Evolutionary conservation across 768 basidiomycete genomes (phyloP).

Genomic region (Butyriboletus loyo): DNA sequence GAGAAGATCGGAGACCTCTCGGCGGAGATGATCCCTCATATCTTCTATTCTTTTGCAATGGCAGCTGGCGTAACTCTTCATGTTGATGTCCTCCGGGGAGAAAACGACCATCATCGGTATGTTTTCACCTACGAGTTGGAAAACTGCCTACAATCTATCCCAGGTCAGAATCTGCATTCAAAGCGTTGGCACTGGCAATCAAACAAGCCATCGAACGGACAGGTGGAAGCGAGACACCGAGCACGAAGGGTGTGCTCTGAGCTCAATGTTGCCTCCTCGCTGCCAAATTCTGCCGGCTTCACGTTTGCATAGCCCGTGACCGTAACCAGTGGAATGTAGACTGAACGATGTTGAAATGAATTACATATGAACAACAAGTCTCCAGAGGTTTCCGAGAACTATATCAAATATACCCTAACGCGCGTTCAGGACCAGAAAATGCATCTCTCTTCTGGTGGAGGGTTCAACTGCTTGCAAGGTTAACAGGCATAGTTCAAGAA

Average conservation of each 20-base stretch:
- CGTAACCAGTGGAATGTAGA: neutral
- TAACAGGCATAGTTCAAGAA: neutral
- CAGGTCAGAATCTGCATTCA: constrained; percentile 97
- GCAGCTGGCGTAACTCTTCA: constrained; percentile 93
- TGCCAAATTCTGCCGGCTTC: neutral
- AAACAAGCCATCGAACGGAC: constrained; percentile 91
- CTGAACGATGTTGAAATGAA: constrained; percentile 5
- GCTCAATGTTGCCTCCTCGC: neutral
- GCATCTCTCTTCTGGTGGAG: constrained; percentile 75
- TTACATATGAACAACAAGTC: constrained; percentile 16
- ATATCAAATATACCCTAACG: constrained; percentile 2
- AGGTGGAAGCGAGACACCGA: constrained; percentile 87
- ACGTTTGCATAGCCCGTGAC: neutral
- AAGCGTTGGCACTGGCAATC: constrained; percentile 93
- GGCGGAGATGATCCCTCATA: constrained; percentile 97
- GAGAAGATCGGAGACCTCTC: constrained; percentile 95
- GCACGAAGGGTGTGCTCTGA: constrained; percentile 92
- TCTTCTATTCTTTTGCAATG: constrained; percentile 98
- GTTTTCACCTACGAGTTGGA: constrained; percentile 19
- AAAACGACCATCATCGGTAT: constrained; percentile 97
- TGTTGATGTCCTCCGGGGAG: constrained; percentile 89
- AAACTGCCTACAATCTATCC: neutral
- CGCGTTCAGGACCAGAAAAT: constrained; percentile 64
- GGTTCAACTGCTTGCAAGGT: constrained; percentile 59
- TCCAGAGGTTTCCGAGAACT: neutral